Evolutionary conservation across 1,139 yeast genomes (phyloP).

Genomic region (Pichia sp.): DNA sequence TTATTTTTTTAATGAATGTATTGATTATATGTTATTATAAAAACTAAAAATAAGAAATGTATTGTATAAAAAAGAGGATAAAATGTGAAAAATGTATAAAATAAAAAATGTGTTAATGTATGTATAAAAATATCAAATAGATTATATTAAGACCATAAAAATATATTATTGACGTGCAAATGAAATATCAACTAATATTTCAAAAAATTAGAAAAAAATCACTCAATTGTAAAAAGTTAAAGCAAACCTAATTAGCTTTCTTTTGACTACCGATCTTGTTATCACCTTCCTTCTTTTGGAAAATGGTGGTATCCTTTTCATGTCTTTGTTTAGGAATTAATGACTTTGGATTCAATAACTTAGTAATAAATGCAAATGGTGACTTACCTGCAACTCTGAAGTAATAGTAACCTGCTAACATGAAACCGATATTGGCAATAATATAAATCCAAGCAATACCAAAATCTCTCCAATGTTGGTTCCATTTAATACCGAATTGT

Average conservation of each 20-base stretch:
- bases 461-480: constrained; percentile 57
- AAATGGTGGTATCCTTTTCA: constrained; percentile 34
- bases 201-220: not conserved
- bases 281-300: constrained; percentile 32
- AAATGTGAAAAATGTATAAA: too few relatives aligned
- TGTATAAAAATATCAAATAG: too few relatives aligned
- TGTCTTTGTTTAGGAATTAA: constrained; percentile 28
- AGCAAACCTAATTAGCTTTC: constrained; percentile 11
- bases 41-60: too few relatives aligned
- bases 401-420: constrained; percentile 17
- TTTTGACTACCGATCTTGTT: constrained; percentile 23
- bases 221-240: not conserved
- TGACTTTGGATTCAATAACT: constrained; percentile 9
- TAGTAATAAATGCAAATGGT: constrained; percentile 7
- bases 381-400: constrained; percentile 13
- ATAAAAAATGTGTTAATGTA: too few relatives aligned
- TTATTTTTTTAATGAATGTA: too few relatives aligned
- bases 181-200: too few relatives aligned
- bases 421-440: constrained; percentile 37
- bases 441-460: constrained; percentile 56
- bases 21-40: too few relatives aligned
- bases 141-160: too few relatives aligned
- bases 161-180: too few relatives aligned
- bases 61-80: too few relatives aligned
- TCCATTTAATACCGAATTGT: constrained; percentile 39